These are phyloP conservation scores for Hansenula sp. DNA, from an alignment of 1,139 yeast genomes.

Conservation along the genomic window DNA sequence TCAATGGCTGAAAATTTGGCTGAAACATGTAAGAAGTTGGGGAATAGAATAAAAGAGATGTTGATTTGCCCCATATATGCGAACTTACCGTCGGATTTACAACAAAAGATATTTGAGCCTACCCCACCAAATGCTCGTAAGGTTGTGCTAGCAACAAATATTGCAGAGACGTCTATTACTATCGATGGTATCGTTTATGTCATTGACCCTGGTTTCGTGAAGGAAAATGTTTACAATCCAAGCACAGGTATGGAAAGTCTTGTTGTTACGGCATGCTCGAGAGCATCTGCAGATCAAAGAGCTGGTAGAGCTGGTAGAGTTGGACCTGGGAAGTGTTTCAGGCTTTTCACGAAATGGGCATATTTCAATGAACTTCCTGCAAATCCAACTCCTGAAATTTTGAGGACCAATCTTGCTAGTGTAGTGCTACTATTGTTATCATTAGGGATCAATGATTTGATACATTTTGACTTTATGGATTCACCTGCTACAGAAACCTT, in stretches of 20 bases:
- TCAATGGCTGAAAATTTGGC: conserved; percentile 65
- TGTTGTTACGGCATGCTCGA: conserved; percentile 81
- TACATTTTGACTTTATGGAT: conserved; percentile 87
- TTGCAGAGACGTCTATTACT: conserved; percentile 95
- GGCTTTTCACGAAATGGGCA: conserved; percentile 86
- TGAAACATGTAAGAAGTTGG: conserved; percentile 64
- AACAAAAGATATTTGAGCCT: conserved; percentile 79
- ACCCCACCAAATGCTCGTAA: conserved; percentile 78
- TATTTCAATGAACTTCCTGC: conserved; percentile 72
- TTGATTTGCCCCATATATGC: conserved; percentile 89
- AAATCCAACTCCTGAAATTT: conserved; percentile 85
- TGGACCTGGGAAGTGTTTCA: conserved; percentile 92
- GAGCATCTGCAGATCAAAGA: conserved; percentile 93
- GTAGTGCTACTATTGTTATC: conserved; percentile 73
- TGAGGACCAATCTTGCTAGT: conserved; percentile 74
- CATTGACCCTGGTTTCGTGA: conserved; percentile 90
- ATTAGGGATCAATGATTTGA: conserved; percentile 75
- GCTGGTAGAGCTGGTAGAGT: conserved; percentile 98
- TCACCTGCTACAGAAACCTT: conserved; percentile 72
- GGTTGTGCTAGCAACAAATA: conserved; percentile 91
- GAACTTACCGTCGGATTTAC: conserved; percentile 81
- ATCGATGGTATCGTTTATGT: conserved; percentile 89
- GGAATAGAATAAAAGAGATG: conserved; percentile 58
- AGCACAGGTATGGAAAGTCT: conserved; percentile 87
- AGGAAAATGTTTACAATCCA: conserved; percentile 80